Evolutionary conservation across 441 rosid genomes (phyloP).

Genomic region (Erysimum cheiri): DNA sequence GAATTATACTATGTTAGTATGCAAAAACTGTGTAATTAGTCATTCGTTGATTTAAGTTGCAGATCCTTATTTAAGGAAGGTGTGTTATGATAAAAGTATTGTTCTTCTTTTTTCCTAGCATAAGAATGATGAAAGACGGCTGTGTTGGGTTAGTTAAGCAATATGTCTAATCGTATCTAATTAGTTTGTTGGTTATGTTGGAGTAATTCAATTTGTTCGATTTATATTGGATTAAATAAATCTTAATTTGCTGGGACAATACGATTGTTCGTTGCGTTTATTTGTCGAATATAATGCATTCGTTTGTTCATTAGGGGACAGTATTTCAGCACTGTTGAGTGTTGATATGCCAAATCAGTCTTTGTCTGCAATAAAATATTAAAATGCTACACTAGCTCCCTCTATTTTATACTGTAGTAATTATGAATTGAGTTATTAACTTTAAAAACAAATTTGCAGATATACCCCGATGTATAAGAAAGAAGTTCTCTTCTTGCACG

Average conservation of each 20-base stretch:
- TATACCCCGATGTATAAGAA: neutral
- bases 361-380: constrained; percentile 16
- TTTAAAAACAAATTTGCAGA: neutral
- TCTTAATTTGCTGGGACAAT: neutral
- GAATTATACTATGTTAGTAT: neutral
- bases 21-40: neutral
- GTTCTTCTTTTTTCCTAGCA: constrained; percentile 17
- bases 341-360: constrained; percentile 5
- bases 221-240: constrained; percentile 9
- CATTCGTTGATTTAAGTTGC: neutral
- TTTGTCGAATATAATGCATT: constrained; percentile 19
- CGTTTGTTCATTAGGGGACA: constrained; percentile 29
- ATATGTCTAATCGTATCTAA: constrained; percentile 11
- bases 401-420: neutral
- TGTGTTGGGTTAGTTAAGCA: constrained; percentile 22
- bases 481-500: constrained; percentile 2
- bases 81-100: too few species aligned
- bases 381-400: neutral
- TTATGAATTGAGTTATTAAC: neutral
- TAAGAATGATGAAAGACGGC: neutral
- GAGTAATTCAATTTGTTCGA: constrained; percentile 6
- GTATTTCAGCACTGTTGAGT: neutral
- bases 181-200: constrained; percentile 19
- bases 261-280: constrained; percentile 5
- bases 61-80: neutral